phyloP scores from a whole-genome alignment of 164 flowering plant genomes.

The Protea cynaroides region DNA sequence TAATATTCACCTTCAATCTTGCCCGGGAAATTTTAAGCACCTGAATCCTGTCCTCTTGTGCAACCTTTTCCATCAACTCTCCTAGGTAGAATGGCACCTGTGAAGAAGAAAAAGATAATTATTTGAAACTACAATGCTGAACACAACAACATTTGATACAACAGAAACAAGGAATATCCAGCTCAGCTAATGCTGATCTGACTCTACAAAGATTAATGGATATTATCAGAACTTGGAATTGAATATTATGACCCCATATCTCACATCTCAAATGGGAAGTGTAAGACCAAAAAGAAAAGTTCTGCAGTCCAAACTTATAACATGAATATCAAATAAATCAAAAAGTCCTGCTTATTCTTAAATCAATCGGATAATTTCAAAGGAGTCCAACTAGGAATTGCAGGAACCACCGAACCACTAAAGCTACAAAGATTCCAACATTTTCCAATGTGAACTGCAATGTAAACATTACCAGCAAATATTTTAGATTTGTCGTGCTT shows the following conservation, averaged over 20 bases:
- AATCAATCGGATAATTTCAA: background rate
- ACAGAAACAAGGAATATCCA: too few relatives aligned
- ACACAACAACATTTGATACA: too few relatives aligned
- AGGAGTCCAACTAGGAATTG: background rate
- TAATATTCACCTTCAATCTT: constrained; percentile 67
- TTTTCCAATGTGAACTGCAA: background rate
- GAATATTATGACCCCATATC: too few relatives aligned
- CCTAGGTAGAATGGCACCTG: constrained; percentile 92
- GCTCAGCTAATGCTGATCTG: too few relatives aligned
- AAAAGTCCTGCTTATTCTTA: too few relatives aligned
- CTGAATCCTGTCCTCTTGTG: constrained; percentile 57
- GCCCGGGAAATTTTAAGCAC: constrained; percentile 57
- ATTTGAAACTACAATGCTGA: too few relatives aligned
- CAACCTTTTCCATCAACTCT: constrained; percentile 74
- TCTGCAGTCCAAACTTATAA: too few relatives aligned
- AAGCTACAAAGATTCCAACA: background rate
- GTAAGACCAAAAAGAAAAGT: too few relatives aligned
- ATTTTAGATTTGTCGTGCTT: constrained; percentile 80
- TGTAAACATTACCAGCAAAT: constrained; percentile 53
- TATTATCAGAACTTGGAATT: too few relatives aligned
- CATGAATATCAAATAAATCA: too few relatives aligned
- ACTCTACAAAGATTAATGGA: too few relatives aligned
- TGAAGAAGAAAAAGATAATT: background rate
- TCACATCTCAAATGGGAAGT: too few relatives aligned
- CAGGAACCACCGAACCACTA: background rate